Conservation (phyloP, 345 rosid species). For the Carallia brachiata region DNA sequence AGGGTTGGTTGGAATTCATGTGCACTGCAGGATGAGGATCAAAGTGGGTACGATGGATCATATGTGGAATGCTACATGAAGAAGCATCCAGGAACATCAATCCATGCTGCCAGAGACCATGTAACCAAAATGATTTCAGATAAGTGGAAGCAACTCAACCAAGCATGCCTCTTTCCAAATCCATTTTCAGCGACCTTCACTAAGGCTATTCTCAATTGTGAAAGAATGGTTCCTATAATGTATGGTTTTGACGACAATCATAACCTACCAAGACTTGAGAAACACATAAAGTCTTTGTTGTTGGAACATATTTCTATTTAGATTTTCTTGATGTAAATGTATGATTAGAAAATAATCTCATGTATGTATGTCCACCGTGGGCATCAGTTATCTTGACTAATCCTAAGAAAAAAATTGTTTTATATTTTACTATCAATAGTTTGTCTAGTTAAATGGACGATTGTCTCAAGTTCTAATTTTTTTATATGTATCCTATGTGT, state of each 20-base stretch:
- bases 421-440: too few species aligned
- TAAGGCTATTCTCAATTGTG: conserved; percentile 39
- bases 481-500: too few species aligned
- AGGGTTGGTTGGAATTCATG: too few species aligned
- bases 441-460: too few species aligned
- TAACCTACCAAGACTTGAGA: conserved; percentile 35
- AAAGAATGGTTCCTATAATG: conserved; percentile 54
- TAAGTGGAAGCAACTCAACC: conserved; percentile 52
- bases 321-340: too few species aligned
- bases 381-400: too few species aligned
- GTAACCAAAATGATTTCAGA: conserved; percentile 37
- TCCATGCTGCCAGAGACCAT: conserved; percentile 29
- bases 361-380: too few species aligned
- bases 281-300: conserved; percentile 19
- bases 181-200: conserved; percentile 37
- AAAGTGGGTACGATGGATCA: conserved; percentile 44
- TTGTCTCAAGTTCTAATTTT: too few species aligned
- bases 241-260: conserved; percentile 39
- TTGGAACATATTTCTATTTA: too few species aligned
- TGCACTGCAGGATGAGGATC: conserved; percentile 37
- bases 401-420: too few species aligned
- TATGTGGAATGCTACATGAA: conserved; percentile 46
- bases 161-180: conserved; percentile 34
- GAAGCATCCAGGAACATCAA: conserved; percentile 25
- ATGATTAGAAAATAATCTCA: too few species aligned